Conservation (phyloP, 495 filamentous ascomycete species). For the Annulohypoxylon maeteangense region DNA sequence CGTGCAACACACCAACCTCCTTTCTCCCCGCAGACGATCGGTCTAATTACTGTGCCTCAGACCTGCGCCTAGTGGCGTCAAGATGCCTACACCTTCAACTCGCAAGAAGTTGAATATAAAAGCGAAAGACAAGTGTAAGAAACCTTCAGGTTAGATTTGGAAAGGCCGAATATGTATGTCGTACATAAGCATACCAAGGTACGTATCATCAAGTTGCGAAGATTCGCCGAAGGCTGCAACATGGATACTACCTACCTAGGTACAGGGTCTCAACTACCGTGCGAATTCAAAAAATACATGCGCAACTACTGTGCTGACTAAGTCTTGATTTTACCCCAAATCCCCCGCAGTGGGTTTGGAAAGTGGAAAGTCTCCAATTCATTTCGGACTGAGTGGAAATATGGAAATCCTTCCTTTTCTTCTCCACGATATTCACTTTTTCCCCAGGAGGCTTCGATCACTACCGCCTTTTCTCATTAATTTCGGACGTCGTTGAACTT, state of each 20-base stretch:
- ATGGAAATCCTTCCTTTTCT: not conserved
- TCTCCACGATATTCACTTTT: not conserved
- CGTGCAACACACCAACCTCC: too few relatives aligned
- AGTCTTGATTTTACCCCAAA: constrained; percentile 7
- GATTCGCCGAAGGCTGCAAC: not conserved
- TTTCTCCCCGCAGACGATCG: too few relatives aligned
- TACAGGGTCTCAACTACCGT: too few relatives aligned
- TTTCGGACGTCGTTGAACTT: too few relatives aligned
- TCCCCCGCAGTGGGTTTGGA: constrained; percentile 11
- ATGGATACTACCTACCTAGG: too few relatives aligned
- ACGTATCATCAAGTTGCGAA: not conserved
- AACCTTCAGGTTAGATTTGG: not conserved
- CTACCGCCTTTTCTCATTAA: too few relatives aligned
- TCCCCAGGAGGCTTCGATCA: not conserved
- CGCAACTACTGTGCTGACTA: not conserved
- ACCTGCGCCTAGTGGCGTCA: too few relatives aligned
- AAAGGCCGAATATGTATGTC: too few relatives aligned
- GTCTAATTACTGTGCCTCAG: constrained; percentile 5
- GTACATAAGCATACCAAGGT: too few relatives aligned
- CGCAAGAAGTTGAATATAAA: not conserved
- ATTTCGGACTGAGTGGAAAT: not conserved
- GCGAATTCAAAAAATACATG: not conserved
- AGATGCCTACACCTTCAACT: too few relatives aligned
- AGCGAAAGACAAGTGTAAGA: not conserved
- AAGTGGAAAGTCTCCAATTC: not conserved